Evolutionary conservation across 148 eudicot species (phyloP), one percentile per base, ranked within the genome.

Genomic region (Camellia japonica): DNA sequence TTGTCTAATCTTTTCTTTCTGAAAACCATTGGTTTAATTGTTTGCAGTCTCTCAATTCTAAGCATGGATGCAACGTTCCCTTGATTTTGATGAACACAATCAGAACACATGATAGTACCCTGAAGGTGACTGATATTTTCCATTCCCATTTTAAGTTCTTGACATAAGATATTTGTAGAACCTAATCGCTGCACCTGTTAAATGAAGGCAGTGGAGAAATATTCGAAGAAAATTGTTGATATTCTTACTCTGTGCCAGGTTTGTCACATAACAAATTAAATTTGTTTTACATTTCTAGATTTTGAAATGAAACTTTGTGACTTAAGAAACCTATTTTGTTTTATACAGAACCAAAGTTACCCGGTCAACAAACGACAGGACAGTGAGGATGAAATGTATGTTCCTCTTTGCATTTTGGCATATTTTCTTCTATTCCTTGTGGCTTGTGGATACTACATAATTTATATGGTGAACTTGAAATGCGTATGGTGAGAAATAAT

Each of bases 21-120:
- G 73, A 11, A 23, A 60, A 62, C 30, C 63, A 11, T 62, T 64
- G 14, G 51, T 71, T 51, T 38, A 76, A 18, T 20, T 60, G 23
- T 63, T 77, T 76, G 69, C 78, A 89, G 92, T 80, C 82, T 46
- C 82, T 89, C 23, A 89, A 89, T 77, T 80, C 68, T 47, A 85
- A 78, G 77, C 85, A 85, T 76, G 90, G 88, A 38, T 87, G 90
- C 83, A 79, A 81, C 51, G 79, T 89, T 80, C 92, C 92, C n/a
- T 72, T 89, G 84, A 82, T 85, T 73, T 61, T 89, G 84, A 80
- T 84, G 78, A 87, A 87, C 80, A 66, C 84, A 44, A 47, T 18
- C 61, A 84, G 71, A 73, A 84, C 88, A 56, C 90, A 89, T 84
- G 80, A 75, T 47, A 80, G 58, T 60, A 75, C 83, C 56, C 38